Conservation (phyloP, 306 rosid genomes). For the Fragaria nilgerrensis region DNA sequence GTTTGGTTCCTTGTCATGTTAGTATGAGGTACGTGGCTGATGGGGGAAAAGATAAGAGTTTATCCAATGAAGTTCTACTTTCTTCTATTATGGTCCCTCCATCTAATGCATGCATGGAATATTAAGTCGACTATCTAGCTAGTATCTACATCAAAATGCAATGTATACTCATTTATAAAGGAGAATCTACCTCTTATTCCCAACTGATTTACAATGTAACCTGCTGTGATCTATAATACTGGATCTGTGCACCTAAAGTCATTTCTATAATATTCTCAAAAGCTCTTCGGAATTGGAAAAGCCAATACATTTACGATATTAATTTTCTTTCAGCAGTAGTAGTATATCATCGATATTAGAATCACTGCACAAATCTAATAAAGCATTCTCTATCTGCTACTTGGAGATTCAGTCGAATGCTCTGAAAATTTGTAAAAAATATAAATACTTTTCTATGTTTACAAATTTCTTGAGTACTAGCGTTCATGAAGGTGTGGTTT, state of each 20-base stretch:
- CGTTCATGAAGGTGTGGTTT: background rate
- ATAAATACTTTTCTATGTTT: background rate
- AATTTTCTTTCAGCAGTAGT: too few relatives aligned
- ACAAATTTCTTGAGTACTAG: background rate
- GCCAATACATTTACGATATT: background rate
- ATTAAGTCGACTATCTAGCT: background rate
- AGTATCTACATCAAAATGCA: constrained; percentile 3
- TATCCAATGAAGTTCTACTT: constrained; percentile 46
- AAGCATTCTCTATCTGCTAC: background rate
- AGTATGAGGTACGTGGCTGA: constrained; percentile 37
- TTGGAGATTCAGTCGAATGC: background rate
- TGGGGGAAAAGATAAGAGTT: constrained; percentile 53
- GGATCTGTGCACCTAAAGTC: too few relatives aligned
- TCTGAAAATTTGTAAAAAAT: background rate
- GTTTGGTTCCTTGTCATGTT: background rate
- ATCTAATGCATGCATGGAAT: constrained; percentile 60
- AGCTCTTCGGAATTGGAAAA: background rate
- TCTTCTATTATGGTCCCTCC: constrained; percentile 43
- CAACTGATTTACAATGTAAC: background rate
- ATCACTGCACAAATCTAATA: background rate
- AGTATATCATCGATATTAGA: background rate
- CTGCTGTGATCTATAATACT: background rate
- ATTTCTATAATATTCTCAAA: background rate
- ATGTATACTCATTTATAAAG: background rate
- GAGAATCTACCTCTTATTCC: background rate